Evolutionary conservation across 768 basidiomycete genomes (phyloP), one percentile per base, ranked within the genome.

Genomic region (Russula ochroleuca): DNA sequence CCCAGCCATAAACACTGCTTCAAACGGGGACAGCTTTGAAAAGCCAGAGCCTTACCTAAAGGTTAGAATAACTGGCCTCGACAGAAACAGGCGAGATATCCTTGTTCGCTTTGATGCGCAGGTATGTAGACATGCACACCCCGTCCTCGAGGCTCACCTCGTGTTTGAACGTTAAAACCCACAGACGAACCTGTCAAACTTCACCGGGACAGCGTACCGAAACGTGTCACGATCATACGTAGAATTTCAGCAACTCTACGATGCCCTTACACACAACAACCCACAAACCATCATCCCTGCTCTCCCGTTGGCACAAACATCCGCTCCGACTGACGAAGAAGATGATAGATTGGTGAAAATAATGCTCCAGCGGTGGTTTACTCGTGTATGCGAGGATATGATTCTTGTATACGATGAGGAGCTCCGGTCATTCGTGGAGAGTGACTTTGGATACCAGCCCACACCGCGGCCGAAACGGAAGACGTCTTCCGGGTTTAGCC

Each of bases 271-370:
- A 35, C 83, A 88, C 70, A 93, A 84, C 74, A 95, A 92, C 73
- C 97, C 97, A 0, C 97, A 98, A 72, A 96, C 95, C 31, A 97
- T 99, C 69, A 81, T 98, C 17, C 93, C 97, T 9, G 97, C 97
- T 5, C 81, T 99, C 15, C 97, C 97, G 1, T 81, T 98, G n/a
- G 85, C 95, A 0, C 93, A 96, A 68, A 98, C 95, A 0, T 98
- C 95, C 14, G 97, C 97, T 2, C 89, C 93, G 28, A 94, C 93
- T 14, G 97, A 98, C 71, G 97, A 98, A 76, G 97, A 98, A 75
- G 97, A 99, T 74, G 97, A 98, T 73, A 83, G 97, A 21, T 81
- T 99, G 2, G 93, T 99, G 37, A 90, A 90, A 73, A 89, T 95
- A 64, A 93, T 95, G 83, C 79, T 98, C 23, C 97, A 98, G 75